A percentile compares a stretch with the other conserved stretches of the same genome.
phyloP scores from a whole-genome alignment of 1,139 yeast species.

The Saccharomycopsis crataegensis region DNA sequence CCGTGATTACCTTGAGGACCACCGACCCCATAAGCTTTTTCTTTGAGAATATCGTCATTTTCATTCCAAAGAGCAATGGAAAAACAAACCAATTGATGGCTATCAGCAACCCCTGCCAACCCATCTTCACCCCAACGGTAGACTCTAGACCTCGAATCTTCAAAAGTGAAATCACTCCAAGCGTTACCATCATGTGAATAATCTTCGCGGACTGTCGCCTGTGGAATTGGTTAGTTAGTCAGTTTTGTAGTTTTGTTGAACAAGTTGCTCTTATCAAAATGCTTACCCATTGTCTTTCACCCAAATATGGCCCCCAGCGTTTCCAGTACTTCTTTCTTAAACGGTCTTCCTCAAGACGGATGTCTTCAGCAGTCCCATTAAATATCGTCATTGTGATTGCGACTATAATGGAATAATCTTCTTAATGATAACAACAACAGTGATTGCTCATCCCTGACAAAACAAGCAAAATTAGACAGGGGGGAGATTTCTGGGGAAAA shows the following conservation, averaged over 20 bases:
- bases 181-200: constrained; percentile 86
- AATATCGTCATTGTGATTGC: not conserved
- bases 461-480: not conserved
- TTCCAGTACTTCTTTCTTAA: constrained; percentile 47
- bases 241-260: too few relatives aligned
- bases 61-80: constrained; percentile 91
- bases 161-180: constrained; percentile 88
- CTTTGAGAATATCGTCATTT: constrained; percentile 78
- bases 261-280: not conserved
- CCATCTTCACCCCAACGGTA: constrained; percentile 99
- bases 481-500: too few relatives aligned
- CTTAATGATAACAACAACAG: not conserved
- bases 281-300: constrained; percentile 79
- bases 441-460: not conserved
- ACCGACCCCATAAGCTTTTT: constrained; percentile 81
- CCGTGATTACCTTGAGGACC: constrained; percentile 96
- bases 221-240: not conserved
- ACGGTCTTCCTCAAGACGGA: constrained; percentile 19
- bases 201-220: constrained; percentile 86
- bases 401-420: not conserved
- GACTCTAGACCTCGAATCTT: constrained; percentile 73
- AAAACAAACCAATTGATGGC: constrained; percentile 71
- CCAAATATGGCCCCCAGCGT: constrained; percentile 88
- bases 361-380: constrained; percentile 18
- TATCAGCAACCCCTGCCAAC: constrained; percentile 83